Conservation (phyloP, 129 eudicot genomes). For the Apium graveolens region DNA sequence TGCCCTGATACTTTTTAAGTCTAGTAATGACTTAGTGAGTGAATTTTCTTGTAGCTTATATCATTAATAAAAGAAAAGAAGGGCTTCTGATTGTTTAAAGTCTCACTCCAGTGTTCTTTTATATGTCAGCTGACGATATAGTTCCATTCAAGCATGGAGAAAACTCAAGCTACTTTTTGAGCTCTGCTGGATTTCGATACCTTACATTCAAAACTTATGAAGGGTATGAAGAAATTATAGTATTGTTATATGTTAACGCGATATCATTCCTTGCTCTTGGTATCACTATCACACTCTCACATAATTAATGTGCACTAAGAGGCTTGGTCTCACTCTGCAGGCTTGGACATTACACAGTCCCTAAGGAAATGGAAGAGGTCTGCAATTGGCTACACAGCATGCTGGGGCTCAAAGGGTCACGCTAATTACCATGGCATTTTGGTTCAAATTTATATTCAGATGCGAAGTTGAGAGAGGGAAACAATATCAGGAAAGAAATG, state of each 20-base stretch:
- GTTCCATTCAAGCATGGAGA: slow-evolving; percentile 68
- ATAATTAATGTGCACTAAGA: background rate
- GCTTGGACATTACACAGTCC: slow-evolving; percentile 87
- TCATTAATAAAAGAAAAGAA: background rate
- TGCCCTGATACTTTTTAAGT: background rate
- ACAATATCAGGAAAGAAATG: slow-evolving; percentile 4
- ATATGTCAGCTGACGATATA: slow-evolving; percentile 75
- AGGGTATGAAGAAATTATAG: slow-evolving; percentile 18
- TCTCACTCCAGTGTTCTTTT: background rate
- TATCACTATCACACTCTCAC: background rate
- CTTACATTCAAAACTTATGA: slow-evolving; percentile 51
- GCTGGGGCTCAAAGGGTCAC: slow-evolving; percentile 42
- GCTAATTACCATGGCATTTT: slow-evolving; percentile 5
- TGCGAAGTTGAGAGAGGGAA: background rate
- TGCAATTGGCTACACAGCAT: slow-evolving; percentile 62
- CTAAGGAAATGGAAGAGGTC: slow-evolving; percentile 90
- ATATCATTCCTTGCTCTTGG: background rate
- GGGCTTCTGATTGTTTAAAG: background rate
- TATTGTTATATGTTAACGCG: background rate
- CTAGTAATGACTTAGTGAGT: too few species aligned
- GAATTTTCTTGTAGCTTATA: too few species aligned
- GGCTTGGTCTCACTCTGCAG: slow-evolving; percentile 31
- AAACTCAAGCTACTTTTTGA: slow-evolving; percentile 50
- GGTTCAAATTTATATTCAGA: background rate
- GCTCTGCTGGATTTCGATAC: slow-evolving; percentile 69